phyloP scores from a whole-genome alignment of 2,329 filamentous ascomycete genomes.

The Fusarium sarcochroum region DNA sequence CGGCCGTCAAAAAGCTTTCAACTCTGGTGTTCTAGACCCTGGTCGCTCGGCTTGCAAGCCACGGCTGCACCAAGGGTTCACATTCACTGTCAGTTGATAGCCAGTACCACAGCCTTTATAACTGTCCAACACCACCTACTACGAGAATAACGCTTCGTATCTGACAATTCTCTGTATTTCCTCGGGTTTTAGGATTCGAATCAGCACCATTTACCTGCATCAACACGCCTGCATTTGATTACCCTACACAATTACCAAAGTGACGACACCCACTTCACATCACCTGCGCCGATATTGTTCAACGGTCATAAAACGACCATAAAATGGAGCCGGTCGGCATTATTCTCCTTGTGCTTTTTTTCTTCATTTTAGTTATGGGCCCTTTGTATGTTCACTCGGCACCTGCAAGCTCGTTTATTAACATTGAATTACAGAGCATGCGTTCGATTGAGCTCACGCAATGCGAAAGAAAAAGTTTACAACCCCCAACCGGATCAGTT shows the following conservation, averaged over 20 bases:
- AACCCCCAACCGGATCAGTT: conserved; percentile 43
- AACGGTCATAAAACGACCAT: not conserved
- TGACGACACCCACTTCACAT: conserved; percentile 12
- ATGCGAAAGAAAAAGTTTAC: conserved; percentile 29
- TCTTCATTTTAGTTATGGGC: conserved; percentile 40
- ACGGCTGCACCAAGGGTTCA: conserved; percentile 10
- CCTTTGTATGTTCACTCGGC: conserved; percentile 34
- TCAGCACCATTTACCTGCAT: not conserved
- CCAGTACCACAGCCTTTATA: conserved; percentile 9
- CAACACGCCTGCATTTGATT: not conserved
- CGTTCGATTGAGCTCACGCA: conserved; percentile 31
- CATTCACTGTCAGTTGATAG: conserved; percentile 6
- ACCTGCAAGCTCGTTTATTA: conserved; percentile 1
- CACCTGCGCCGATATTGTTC: not conserved
- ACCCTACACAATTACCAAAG: not conserved
- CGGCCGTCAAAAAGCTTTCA: conserved; percentile 2
- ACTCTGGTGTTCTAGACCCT: conserved; percentile 26
- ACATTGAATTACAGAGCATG: conserved; percentile 35
- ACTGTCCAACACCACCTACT: conserved; percentile 12
- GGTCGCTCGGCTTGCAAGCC: conserved; percentile 24
- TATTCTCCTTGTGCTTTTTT: conserved; percentile 43
- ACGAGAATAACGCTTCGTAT: conserved; percentile 4
- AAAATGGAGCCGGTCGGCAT: conserved; percentile 48
- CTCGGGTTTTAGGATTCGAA: not conserved
- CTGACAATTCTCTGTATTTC: not conserved